phyloP scores from a whole-genome alignment of 2,329 filamentous ascomycete species.

The Aotearoamyces nothofagi region DNA sequence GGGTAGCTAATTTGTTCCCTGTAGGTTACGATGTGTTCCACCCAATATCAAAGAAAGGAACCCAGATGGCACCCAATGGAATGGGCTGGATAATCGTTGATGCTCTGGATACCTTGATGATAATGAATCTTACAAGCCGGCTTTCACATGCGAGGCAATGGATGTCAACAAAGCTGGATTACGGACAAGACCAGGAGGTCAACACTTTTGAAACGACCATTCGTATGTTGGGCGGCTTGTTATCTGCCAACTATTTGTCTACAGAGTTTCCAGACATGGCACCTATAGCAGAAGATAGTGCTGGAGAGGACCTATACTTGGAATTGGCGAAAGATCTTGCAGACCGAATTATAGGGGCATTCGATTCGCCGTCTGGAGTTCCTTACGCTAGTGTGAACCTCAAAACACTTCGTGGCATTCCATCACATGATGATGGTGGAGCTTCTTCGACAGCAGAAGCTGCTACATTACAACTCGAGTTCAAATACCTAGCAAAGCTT shows the following conservation, averaged over 20 bases:
- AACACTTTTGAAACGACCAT: constrained; percentile 98
- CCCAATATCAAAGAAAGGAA: constrained; percentile 63
- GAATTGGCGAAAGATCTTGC: constrained; percentile 92
- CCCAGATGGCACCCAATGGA: constrained; percentile 75
- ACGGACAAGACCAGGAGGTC: constrained; percentile 87
- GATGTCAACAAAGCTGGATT: constrained; percentile 67
- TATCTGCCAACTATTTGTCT: constrained; percentile 92
- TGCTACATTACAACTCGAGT: constrained; percentile 45
- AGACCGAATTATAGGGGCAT: constrained; percentile 73
- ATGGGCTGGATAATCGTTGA: constrained; percentile 98
- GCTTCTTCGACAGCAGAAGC: constrained; percentile 2
- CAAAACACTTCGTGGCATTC: constrained; percentile 58
- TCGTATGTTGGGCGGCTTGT: constrained; percentile 83
- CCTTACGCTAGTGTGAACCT: constrained; percentile 87
- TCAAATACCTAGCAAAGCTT: constrained; percentile 91
- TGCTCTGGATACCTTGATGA: constrained; percentile 86
- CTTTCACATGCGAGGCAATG: constrained; percentile 77
- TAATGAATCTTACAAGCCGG: constrained; percentile 90
- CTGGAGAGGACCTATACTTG: constrained; percentile 80
- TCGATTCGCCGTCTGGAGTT: constrained; percentile 73
- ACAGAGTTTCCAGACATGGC: constrained; percentile 69
- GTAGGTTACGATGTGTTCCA: constrained; percentile 73
- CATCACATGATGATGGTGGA: constrained; percentile 71
- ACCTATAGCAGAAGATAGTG: constrained; percentile 54
- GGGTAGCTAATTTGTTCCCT: constrained; percentile 17